These are phyloP conservation scores for Senecio squalidus DNA, from an alignment of 140 eudicot species.

Conservation along the genomic window DNA sequence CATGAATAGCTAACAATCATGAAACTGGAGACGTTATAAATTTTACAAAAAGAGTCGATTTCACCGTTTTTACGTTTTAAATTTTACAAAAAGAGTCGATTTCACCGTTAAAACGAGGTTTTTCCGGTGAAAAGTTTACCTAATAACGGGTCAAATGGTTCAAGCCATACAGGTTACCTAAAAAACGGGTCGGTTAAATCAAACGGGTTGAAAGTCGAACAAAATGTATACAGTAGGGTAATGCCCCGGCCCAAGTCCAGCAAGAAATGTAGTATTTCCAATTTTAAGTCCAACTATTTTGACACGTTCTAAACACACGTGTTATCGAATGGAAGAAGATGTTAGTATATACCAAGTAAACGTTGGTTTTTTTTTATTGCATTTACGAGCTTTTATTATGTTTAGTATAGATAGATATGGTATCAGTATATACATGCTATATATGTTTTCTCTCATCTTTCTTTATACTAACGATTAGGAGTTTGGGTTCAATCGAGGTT, in stretches of 20 bases:
- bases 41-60: not conserved
- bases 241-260: not conserved
- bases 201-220: not conserved
- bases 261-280: no score
- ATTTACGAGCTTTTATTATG: no score
- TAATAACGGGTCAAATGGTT: not conserved
- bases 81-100: not conserved
- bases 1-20: not conserved
- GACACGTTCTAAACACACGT: no score
- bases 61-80: not conserved
- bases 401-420: not conserved
- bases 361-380: no score
- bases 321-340: no score
- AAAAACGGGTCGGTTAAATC: not conserved
- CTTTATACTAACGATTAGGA: no score
- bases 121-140: no score
- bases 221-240: not conserved
- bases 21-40: not conserved
- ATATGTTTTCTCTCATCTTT: not conserved
- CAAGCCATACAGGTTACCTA: not conserved
- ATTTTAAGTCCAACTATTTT: no score
- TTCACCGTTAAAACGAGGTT: no score
- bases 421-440: not conserved
- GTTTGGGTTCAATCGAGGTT: no score
- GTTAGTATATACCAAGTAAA: no score